Evolutionary conservation across 129 eudicot species (phyloP), one percentile per base, ranked within the genome.

Genomic region (Escallonia rubra): DNA sequence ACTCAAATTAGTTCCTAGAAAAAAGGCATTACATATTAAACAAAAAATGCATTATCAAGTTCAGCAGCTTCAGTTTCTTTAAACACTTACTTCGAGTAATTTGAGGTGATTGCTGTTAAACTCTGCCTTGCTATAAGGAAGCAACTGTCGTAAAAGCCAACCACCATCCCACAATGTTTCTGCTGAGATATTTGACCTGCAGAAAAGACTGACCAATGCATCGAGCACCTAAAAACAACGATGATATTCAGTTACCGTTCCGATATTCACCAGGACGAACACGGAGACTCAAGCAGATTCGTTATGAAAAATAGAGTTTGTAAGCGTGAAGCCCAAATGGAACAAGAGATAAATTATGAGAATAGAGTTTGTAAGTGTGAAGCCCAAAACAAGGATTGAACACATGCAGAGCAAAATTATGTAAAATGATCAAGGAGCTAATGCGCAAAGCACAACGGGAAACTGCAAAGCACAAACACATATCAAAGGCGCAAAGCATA

Each of bases 81-180:
- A 41, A 57, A 63, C 5, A 59, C 16, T 88, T 76, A 84, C 98
- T 72, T 77, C 78, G 43, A 92, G 92, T 72, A 84, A 68, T 62
- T 77, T 76, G 67, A 82, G 89, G 80, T 92, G 95, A 67, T 68
- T 64, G 62, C 81, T 78, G 59, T 80, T 92, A 41, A 92, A 86
- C 78, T 92, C 98, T 0, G 90, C 79, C 83, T 86, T 81, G 57
- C 95, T 92, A 57, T 92, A 80, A 63, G 98, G 98, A 64, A 89
- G 89, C 78, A 92, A 80, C 81, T 92, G 98, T 41, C 96, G 87
- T 71, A 92, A 72, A 82, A 92, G 98, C 96, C 98, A 92, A 50
- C 96, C 98, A 68, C 98, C 98, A 72, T 84, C 91, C 96, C 98
- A 92, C 68, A 92, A 76, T 53, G 96, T 81, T 68, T 86, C 96